Base-by-base conservation (phyloP, 2,329 filamentous ascomycete genomes). In the Blastomyces percursus region DNA sequence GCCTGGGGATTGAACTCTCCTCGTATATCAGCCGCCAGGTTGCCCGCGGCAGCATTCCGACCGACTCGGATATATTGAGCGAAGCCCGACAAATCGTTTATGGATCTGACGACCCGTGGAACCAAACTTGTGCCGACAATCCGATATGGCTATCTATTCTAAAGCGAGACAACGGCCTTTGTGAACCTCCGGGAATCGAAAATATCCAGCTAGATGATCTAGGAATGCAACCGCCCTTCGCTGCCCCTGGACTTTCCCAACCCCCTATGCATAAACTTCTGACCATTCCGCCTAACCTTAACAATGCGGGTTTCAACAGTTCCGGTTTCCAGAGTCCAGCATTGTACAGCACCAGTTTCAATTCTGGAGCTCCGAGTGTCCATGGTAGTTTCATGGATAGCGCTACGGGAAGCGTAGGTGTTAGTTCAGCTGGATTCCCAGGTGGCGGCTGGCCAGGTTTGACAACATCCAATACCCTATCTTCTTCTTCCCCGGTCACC, bases 111-210 rank as follows among this genome's bases (percentile, higher is more conserved):
- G 71, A 73, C 63, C 69, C 71, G 2, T 73, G 71, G 71, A 70
- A 73, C 61, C 71, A 78, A 68, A 79, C 78, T 3, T 76, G 76
- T 62, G 78, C 78, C 8, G 78, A 79, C 65, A 79, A 79, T 59
- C 69, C 74, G n/a, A 68, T 74, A 11, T 80, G 78, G 78, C 69
- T 80, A 12, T 73, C 73, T 62, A 68, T 78, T 32, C 67, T 80
- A 60, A 80, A 80, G 66, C 75, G 74, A 11, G 75, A 78, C 63
- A 69, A 73, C 48, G 77, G 77, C 3, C 66, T 79, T 21, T 69
- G 72, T 27, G 65, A 68, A 19, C 63, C 69, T 1, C 71, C 71
- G 14, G 67, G 69, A n/a, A 69, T 72, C 7, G 70, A 75, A 21
- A 68, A 71, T 51, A 71, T 75, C 14, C 70, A 72, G 56, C 69